Evolutionary conservation across 2,329 filamentous ascomycete genomes (phyloP).

Genomic region (Thermothelomyces thermophilus): DNA sequence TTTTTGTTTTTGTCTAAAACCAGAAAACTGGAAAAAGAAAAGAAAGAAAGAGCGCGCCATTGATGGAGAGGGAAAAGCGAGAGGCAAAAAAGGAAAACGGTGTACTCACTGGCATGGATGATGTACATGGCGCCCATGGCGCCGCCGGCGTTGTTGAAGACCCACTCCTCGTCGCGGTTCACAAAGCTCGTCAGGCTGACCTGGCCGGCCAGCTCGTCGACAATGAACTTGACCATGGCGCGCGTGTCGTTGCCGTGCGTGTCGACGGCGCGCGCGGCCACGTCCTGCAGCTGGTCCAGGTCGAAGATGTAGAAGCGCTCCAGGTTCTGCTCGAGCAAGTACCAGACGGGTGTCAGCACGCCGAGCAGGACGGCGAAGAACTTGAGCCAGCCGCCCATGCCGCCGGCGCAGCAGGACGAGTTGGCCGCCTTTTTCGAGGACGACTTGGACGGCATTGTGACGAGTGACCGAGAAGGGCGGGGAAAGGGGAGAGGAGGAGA

Average conservation of each 20-base stretch:
- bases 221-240: conserved; percentile 62
- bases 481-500: not conserved
- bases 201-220: conserved; percentile 56
- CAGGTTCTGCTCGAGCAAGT: conserved; percentile 52
- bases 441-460: conserved; percentile 21
- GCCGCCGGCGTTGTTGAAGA: conserved; percentile 87
- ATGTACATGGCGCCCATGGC: conserved; percentile 92
- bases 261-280: conserved; percentile 59
- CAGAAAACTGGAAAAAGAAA: not conserved
- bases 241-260: conserved; percentile 70
- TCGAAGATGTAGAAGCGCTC: conserved; percentile 70
- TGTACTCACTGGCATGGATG: conserved; percentile 67
- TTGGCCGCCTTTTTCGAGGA: conserved; percentile 14
- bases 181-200: conserved; percentile 47
- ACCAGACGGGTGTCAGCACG: conserved; percentile 47
- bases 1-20: not conserved
- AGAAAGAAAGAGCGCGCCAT: no score
- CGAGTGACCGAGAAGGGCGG: not conserved
- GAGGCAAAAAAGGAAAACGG: no score
- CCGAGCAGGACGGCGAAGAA: conserved; percentile 49
- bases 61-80: not conserved
- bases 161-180: conserved; percentile 72
- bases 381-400: conserved; percentile 30
- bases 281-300: conserved; percentile 58
- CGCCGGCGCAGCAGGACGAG: conserved; percentile 8